These are phyloP conservation scores for Trypanosoma avium DNA, from an alignment of 208 protist species.

Conservation along the genomic window DNA sequence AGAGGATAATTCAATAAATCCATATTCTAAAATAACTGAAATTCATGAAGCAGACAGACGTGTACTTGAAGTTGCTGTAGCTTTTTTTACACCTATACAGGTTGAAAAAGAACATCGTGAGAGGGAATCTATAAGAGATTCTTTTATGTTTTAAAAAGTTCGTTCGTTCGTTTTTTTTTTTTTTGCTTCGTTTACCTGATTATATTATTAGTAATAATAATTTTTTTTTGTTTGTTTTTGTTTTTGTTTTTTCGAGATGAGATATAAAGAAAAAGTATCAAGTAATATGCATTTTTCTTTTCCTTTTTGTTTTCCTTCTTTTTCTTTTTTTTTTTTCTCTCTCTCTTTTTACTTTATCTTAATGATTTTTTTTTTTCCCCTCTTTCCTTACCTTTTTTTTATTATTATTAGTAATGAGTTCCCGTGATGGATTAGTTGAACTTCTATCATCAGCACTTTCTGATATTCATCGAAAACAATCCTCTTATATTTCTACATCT, in stretches of 20 bases:
- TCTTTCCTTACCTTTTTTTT: not conserved
- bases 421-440: slow-evolving; percentile 13
- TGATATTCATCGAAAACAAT: slow-evolving; percentile 15
- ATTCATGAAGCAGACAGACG: slow-evolving; percentile 9
- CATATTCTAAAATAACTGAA: not conserved
- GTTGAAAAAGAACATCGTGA: slow-evolving; percentile 9
- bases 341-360: not conserved
- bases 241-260: too few species aligned
- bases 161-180: not conserved
- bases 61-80: slow-evolving; percentile 17
- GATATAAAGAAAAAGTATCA: too few species aligned
- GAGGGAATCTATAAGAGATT: slow-evolving; percentile 7
- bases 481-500: not conserved
- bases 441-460: slow-evolving; percentile 11
- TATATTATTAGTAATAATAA: too few species aligned
- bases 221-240: too few species aligned
- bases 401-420: not conserved
- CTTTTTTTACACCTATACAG: slow-evolving; percentile 5
- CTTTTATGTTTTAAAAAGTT: slow-evolving; percentile 7
- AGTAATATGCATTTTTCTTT: too few species aligned
- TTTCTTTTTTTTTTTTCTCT: slow-evolving; percentile 14
- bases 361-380: slow-evolving; percentile 7
- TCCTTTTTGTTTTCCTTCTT: too few species aligned
- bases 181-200: not conserved
- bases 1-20: not conserved